A percentile compares a stretch with the other conserved stretches of the same genome.
These are phyloP conservation scores for Mycena albidolilacea DNA, from an alignment of 768 basidiomycete genomes.

Conservation along the genomic window DNA sequence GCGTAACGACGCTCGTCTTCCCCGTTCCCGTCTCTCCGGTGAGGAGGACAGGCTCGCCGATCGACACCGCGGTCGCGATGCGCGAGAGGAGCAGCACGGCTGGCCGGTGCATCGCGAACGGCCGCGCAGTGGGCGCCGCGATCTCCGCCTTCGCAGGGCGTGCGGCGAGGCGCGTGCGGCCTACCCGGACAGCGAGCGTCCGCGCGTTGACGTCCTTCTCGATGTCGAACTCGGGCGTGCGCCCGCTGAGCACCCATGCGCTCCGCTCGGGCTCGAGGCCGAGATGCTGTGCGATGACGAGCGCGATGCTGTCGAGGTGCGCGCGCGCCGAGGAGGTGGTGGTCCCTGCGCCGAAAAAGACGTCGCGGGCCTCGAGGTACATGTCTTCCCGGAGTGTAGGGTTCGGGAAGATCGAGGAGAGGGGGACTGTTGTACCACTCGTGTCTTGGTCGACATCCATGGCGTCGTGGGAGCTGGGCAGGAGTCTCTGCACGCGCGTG, in stretches of 20 bases:
- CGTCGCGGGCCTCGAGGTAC: constrained; percentile 89
- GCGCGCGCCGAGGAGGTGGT: constrained; percentile 66
- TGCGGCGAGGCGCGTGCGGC: constrained; percentile 72
- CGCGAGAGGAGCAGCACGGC: constrained; percentile 85
- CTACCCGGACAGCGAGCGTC: constrained; percentile 70
- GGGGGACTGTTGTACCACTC: constrained; percentile 37
- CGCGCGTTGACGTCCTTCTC: constrained; percentile 79
- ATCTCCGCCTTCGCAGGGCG: constrained; percentile 56
- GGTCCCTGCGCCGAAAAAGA: constrained; percentile 87
- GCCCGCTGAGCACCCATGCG: constrained; percentile 76
- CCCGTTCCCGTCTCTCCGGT: constrained; percentile 99
- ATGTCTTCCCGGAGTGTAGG: constrained; percentile 88
- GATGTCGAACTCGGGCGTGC: constrained; percentile 76
- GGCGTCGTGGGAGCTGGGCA: constrained; percentile 64
- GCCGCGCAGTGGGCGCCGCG: constrained; percentile 57
- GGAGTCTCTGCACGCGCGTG: constrained; percentile 72
- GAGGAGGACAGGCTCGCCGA: constrained; percentile 88
- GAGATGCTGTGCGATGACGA: constrained; percentile 71
- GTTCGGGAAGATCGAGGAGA: constrained; percentile 74
- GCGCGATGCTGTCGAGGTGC: constrained; percentile 65
- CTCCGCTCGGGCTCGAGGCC: constrained; percentile 79
- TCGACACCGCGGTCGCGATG: constrained; percentile 79
- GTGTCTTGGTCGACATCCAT: constrained; percentile 57
- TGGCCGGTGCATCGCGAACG: constrained; percentile 92
- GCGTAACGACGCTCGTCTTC: constrained; percentile 93